These are phyloP conservation scores for Cryphonectria radicalis DNA, from an alignment of 2,329 filamentous ascomycete species.

Conservation along the genomic window DNA sequence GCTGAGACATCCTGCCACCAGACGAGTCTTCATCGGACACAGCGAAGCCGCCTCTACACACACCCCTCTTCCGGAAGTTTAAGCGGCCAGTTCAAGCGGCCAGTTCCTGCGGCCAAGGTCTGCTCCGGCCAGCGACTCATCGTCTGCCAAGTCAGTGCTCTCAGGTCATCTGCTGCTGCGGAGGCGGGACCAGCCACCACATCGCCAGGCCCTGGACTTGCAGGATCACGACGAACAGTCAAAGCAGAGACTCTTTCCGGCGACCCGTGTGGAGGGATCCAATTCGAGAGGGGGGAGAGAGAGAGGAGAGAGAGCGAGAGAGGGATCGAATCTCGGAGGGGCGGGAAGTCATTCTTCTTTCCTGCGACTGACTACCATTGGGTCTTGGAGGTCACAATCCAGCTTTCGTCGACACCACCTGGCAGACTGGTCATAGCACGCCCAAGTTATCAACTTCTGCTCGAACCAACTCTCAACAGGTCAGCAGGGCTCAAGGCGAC, in stretches of 20 bases:
- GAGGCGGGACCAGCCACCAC: constrained; percentile 21
- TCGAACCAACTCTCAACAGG: background rate
- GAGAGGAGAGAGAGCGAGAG: background rate
- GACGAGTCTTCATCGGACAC: background rate
- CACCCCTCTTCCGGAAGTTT: constrained; percentile 12
- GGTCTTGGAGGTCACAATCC: background rate
- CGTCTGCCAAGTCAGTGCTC: constrained; percentile 23
- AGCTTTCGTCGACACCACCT: constrained; percentile 5
- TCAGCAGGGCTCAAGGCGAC: constrained; percentile 27
- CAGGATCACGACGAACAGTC: constrained; percentile 21
- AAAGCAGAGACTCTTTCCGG: constrained; percentile 13
- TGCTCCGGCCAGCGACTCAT: constrained; percentile 23
- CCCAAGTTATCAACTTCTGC: background rate
- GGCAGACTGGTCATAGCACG: constrained; percentile 3
- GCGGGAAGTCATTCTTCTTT: constrained; percentile 16
- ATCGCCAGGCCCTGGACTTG: constrained; percentile 13
- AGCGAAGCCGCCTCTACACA: background rate
- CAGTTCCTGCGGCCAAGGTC: constrained; percentile 20
- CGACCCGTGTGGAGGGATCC: constrained; percentile 19
- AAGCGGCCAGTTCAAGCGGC: background rate
- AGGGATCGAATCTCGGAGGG: constrained; percentile 18
- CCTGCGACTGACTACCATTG: constrained; percentile 6
- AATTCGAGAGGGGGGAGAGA: constrained; percentile 7
- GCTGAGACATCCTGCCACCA: background rate
- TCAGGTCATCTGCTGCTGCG: constrained; percentile 24